Conservation (phyloP, 768 basidiomycete genomes). For the Kwoniella botswanensis region DNA sequence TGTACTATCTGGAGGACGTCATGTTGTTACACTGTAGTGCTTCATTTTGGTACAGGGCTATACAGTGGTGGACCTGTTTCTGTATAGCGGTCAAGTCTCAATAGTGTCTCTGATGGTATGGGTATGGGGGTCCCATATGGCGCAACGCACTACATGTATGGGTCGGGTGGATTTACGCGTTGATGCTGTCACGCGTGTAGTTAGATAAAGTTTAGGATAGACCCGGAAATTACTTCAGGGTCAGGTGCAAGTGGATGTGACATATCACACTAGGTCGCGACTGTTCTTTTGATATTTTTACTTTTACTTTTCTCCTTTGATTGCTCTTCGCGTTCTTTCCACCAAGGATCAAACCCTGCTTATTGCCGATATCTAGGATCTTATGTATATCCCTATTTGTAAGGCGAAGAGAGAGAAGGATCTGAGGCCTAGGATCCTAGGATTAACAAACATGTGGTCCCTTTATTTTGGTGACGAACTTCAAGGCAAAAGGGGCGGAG, state of each 20-base stretch:
- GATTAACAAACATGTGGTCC: constrained; percentile 13
- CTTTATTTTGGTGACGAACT: constrained; percentile 15
- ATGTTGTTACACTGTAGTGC: too few relatives aligned
- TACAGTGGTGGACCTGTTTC: too few relatives aligned
- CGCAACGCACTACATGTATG: too few relatives aligned
- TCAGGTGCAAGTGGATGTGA: constrained; percentile 7
- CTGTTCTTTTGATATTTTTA: constrained; percentile 7
- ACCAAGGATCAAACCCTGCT: constrained; percentile 4
- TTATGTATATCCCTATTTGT: not conserved
- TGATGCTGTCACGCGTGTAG: not conserved
- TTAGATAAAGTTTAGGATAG: constrained; percentile 5
- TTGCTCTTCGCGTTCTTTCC: not conserved
- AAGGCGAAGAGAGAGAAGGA: not conserved
- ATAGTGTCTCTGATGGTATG: too few relatives aligned
- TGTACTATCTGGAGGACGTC: not conserved
- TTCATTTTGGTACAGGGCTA: too few relatives aligned
- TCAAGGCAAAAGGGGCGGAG: not conserved
- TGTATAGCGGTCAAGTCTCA: too few relatives aligned
- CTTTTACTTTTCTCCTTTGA: not conserved
- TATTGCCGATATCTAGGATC: constrained; percentile 16
- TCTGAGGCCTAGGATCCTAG: not conserved
- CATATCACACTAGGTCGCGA: constrained; percentile 18
- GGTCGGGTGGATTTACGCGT: not conserved
- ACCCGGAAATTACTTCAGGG: not conserved
- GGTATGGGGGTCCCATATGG: too few relatives aligned